These are phyloP conservation scores for Globisporangium spinosum DNA, from an alignment of 352 stramenopile species.

Conservation along the genomic window DNA sequence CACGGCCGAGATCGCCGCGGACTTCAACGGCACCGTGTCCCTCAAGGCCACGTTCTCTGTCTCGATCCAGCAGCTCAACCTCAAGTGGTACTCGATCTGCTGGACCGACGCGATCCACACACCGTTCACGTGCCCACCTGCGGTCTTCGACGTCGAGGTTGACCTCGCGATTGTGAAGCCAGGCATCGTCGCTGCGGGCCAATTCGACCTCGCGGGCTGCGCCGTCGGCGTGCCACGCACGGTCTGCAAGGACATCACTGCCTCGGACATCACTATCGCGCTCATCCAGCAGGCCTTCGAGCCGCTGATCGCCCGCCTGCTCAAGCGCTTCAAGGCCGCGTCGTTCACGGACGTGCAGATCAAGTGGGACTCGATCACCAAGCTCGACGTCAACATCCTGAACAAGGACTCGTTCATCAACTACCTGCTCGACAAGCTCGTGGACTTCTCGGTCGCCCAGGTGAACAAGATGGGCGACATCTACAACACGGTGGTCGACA, in stretches of 20 bases:
- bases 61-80: constrained; percentile 48
- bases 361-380: constrained; percentile 44
- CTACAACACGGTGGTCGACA: constrained; percentile 42
- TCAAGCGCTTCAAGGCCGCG: constrained; percentile 29
- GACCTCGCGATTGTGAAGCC: constrained; percentile 36
- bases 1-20: constrained; percentile 40
- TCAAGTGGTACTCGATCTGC: constrained; percentile 65
- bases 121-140: constrained; percentile 35
- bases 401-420: constrained; percentile 36
- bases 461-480: constrained; percentile 67
- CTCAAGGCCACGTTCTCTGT: constrained; percentile 36
- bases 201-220: constrained; percentile 41
- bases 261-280: constrained; percentile 38
- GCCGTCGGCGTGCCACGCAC: constrained; percentile 24
- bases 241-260: constrained; percentile 46
- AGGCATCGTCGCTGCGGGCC: constrained; percentile 26
- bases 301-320: constrained; percentile 35
- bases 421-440: constrained; percentile 42
- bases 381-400: constrained; percentile 48
- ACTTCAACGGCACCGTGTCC: constrained; percentile 39
- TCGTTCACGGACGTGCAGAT: constrained; percentile 33
- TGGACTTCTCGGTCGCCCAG: constrained; percentile 42
- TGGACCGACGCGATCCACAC: constrained; percentile 47
- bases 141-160: constrained; percentile 36
- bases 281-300: constrained; percentile 31